A percentile compares a stretch with the other conserved stretches of the same genome.
Evolutionary conservation across 2,329 filamentous ascomycete species (phyloP).

Genomic region (Annulohypoxylon truncatum): DNA sequence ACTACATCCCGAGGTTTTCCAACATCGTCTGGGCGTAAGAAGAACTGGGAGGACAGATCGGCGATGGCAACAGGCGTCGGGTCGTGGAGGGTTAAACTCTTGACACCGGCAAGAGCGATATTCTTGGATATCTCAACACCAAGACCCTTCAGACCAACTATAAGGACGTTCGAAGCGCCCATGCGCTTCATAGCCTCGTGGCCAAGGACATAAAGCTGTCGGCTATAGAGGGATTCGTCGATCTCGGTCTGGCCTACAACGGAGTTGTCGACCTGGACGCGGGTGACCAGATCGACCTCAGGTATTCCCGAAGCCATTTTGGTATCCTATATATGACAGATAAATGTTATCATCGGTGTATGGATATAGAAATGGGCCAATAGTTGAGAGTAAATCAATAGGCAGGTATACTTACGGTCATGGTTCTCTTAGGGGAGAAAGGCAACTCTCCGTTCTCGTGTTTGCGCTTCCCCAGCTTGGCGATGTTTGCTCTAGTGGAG

Average conservation of each 20-base stretch:
- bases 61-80: constrained; percentile 84
- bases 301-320: constrained; percentile 58
- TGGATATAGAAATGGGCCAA: background rate
- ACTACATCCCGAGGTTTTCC: constrained; percentile 90
- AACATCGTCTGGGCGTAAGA: constrained; percentile 87
- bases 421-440: constrained; percentile 68
- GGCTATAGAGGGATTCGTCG: constrained; percentile 79
- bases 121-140: constrained; percentile 99
- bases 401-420: constrained; percentile 64
- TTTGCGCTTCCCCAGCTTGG: constrained; percentile 76
- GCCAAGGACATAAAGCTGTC: constrained; percentile 77
- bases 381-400: background rate
- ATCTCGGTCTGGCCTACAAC: constrained; percentile 68
- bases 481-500: constrained; percentile 44
- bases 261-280: constrained; percentile 74
- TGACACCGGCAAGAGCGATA: constrained; percentile 96
- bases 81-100: constrained; percentile 94
- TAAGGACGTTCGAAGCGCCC: constrained; percentile 92
- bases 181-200: constrained; percentile 98
- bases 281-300: constrained; percentile 71
- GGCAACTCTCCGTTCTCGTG: constrained; percentile 70
- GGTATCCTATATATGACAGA: constrained; percentile 55
- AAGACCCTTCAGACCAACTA: constrained; percentile 91
- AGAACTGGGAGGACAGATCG: constrained; percentile 97
- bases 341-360: constrained; percentile 21